Evolutionary conservation across 116 monocot genomes (phyloP), one percentile per base, ranked within the genome.

Genomic region (Papilionanthe hybrid): DNA sequence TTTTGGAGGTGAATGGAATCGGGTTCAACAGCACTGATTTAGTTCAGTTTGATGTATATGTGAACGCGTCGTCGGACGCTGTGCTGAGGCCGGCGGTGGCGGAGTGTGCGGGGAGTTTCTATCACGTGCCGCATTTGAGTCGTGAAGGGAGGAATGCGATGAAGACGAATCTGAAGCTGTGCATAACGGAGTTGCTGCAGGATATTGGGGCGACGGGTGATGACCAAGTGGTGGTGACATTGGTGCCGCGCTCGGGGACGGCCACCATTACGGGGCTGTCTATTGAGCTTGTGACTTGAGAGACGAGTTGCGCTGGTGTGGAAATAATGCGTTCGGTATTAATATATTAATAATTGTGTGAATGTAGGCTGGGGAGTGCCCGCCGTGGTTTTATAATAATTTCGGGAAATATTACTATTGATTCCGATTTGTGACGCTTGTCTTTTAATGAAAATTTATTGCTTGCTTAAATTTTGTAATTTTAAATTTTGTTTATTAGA

Each of bases 1-100:
- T 79, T 10, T 7, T 79, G 32, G 72, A 29, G 19, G 72, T 79
- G 53, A n/a, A 72, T 0, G 82, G 72, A 3, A 86, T 86, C 69
- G 72, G 78, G 72, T 63, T 65, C 5, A 65, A 53, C 4, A 6
- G 56, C 2, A 49, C 79, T 20, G 27, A 12, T 13, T 77, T 3
- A 18, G 77, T 75, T 3, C 81, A 87, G 63, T 77, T 85, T 57
- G 84, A 90, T 57, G 87, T 83, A 66, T 87, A 78, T 43, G 72
- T 87, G 10, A 83, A 87, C 67, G 63, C 81, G 23, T 45, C 79
- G 49, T 78, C 78, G 25, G 69, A 41, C 0, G 44, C 17, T 37
- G 75, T 22, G 71, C 5, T 75, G 22, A 75, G 75, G 18, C 45
- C 75, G 18, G 81, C 58, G 23, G 50, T 60, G 42, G 37, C 55